Evolutionary conservation across 2,329 filamentous ascomycete genomes (phyloP), one percentile per base, ranked within the genome.

Genomic region (Hymenoscyphus infarciens): DNA sequence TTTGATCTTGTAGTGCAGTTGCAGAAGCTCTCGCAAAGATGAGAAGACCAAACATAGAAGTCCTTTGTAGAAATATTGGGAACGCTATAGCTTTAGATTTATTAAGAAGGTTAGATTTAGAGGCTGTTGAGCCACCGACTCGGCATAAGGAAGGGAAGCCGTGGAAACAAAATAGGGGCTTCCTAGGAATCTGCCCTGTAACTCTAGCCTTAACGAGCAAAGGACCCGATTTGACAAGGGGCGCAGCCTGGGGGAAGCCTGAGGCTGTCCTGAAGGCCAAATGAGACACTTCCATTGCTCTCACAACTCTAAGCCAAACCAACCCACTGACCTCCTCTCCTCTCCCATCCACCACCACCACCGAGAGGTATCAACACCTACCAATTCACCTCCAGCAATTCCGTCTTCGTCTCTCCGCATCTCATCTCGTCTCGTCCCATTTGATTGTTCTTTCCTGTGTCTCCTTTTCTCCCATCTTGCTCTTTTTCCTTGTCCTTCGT

Each of bases 401-500:
- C 55, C 27, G 33, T 58, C 55, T 8, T 53, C 55, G 61, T 29
- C n/a, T 54, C 27, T 53, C 59, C 16, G 56, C 63, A 58, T 45
- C 59, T 45, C 29, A 3, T 45, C 33, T 22, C 63, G 56, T 45
- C 59, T 45, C 29, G 6, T 45, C 33, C 35, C 33, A 39, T 56
- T 56, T 19, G 61, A 33, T 63, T 54, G 35, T 54, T 61, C 53
- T 58, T 63, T 55, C 62, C 42, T 38, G 42, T 57, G 19, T 52
- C 57, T 52, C 56, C 25, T 61, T 56, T 38, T 52, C 52, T 53
- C 56, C 38, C 63, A 60, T 35, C 61, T 61, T 61, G 61, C 61
- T 38, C 58, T 54, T 58, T 27, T 54, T 63, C 31, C 59, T 62
- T 66, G 67, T 67, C 65, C 55, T 66, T 68, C 66, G 55, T 70